Conservation (phyloP, 129 eudicot species). For the Centrapalus pauciflorus region DNA sequence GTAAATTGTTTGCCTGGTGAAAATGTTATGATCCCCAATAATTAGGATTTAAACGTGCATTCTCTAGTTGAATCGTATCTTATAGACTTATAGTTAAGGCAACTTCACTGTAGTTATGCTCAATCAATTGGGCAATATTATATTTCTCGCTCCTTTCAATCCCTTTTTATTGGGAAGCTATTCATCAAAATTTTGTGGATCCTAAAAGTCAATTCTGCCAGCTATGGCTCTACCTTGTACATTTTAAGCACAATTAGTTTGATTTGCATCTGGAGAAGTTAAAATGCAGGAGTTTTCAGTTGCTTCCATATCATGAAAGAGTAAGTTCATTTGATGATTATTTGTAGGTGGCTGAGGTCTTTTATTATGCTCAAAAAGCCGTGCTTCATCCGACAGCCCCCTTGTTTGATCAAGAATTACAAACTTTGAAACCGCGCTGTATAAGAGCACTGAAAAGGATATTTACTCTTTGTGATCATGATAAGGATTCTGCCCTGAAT, state of each 20-base stretch:
- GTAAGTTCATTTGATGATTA: conserved; percentile 4
- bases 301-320: conserved; percentile 9
- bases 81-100: neutral
- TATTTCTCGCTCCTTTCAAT: neutral
- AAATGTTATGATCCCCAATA: conserved; percentile 4
- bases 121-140: neutral
- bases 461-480: conserved; percentile 78
- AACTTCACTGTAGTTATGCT: neutral
- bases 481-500: conserved; percentile 78
- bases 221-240: neutral
- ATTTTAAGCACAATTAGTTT: neutral
- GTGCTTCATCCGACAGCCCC: conserved; percentile 98
- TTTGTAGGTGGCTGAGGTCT: conserved; percentile 84
- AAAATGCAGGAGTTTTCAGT: conserved; percentile 4
- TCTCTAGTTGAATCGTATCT: neutral
- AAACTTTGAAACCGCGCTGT: conserved; percentile 79
- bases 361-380: conserved; percentile 93
- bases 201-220: neutral
- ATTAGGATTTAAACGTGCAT: neutral
- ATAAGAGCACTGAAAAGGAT: conserved; percentile 84
- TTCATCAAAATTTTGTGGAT: neutral
- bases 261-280: conserved; percentile 21
- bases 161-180: neutral
- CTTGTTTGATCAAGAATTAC: conserved; percentile 90
- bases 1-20: conserved; percentile 1